Base-by-base conservation (phyloP, 805 yeast species). In the Candida incommunis region DNA sequence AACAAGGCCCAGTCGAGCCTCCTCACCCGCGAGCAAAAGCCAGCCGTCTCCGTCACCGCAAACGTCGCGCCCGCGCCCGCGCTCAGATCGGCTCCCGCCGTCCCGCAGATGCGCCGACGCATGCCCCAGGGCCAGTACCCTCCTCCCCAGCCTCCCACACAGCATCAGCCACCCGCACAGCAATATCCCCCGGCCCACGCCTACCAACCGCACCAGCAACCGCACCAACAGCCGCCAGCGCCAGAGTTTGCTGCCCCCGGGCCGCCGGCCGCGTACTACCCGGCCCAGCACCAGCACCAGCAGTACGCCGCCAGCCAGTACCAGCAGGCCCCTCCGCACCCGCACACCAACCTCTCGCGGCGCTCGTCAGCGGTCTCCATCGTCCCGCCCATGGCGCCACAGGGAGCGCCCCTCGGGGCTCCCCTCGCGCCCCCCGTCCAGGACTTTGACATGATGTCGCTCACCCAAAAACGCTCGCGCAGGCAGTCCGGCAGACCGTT, bases 391-490 rank as follows among this genome's bases (percentile, higher is more conserved):
- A n/a, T n/a, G n/a, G n/a, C n/a, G 25, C 26, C 26, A 23, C 22
- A 40, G 11, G 26, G 9, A 13, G 20, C 16, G 23, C 11, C 4
- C 31, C 9, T 21, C 9, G 43, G 43, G 11, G 31, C 31, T 24
- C 43, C 31, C 16, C n/a, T 15, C 18, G 25, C 44, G 21, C 44
- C 25, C 21, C 44, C 35, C 16, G 46, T 29, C 34, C 53, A 51
- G 34, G 62, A 58, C 40, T 44, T 51, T 31, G 60, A 55, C 41
- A 51, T 52, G 54, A 47, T 50, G 56, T 46, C 51, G 21, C 21
- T 45, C 18, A 45, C 48, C 23, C 43, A 45, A 45, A 25, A 41
- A 31, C 41, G 35, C 40, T 21, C 41, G 7, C 22, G 41, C 26
- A 5, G 23, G 11, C 29, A 23, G 42, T 40, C 26, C 23, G 26